Base-by-base conservation (phyloP, 75 land plant species). In the Chamaecyparis obtusa region DNA sequence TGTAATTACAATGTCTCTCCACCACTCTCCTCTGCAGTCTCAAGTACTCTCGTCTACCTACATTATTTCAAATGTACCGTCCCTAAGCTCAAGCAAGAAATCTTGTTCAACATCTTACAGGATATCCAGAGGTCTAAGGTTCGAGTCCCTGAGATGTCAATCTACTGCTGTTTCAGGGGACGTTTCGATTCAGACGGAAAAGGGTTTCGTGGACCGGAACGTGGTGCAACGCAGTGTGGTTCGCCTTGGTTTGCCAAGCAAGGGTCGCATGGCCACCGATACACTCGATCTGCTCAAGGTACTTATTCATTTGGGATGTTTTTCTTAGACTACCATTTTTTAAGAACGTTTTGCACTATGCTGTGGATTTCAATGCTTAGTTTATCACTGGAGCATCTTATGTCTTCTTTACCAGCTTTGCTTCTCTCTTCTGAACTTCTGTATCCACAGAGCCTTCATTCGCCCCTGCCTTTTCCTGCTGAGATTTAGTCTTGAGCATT, bases 221-320 rank as follows among this genome's bases (percentile, higher is more conserved):
- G 27, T 41, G 14, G 49, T 44, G 14, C n/a, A 92, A 27, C 91
- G 99, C 39, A 84, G 41, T 30, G 94, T 90, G 36, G 89, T 96
- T 84, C 99, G 99, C 27, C 92, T 98, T 33, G 99, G 97, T 0
- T 88, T 98, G 84, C 99, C 99, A 6, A 98, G 99, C 92, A 98
- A 98, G 88, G 99, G 99, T 9, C 96, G 99, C 16, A 94, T 98
- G 97, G 96, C 97, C 9, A 89, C 92, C 3, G 99, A 95, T 84
- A 95, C 99, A 21, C 94, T 98, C 67, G 91, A 92, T 36, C 94
- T 98, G 15, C 94, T 98, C 85, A 94, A 96, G 95, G 99, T 98
- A 71, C 8, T 32, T 15, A 24, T 64, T 64, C n/a, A 51, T 51
- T 51, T 13, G 55, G 16, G 55, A 49, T 49, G 2, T 9, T 51